Base-by-base conservation (phyloP, 2,329 filamentous ascomycete species). In the Aspergillus sp. region DNA sequence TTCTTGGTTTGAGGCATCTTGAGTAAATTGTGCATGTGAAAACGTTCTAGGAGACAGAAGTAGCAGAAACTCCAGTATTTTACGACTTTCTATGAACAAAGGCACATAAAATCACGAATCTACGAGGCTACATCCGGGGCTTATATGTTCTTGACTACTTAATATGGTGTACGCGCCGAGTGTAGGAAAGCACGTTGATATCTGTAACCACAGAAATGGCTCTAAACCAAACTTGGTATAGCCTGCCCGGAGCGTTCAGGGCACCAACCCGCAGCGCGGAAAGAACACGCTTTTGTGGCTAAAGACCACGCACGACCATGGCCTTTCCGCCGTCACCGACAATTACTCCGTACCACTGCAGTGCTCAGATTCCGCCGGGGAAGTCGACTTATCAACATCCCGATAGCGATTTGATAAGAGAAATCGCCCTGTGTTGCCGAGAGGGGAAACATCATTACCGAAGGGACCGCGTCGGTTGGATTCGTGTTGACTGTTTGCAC, bases 271-370 rank as follows among this genome's bases (percentile, higher is more conserved):
- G 20, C 42, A 44, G 42, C 42, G 42, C 42, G 42, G 42, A 44
- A 44, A 44, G 42, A 44, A 2, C 10, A 20, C 41, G 41, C 41
- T 44, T 44, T 11, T 44, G 41, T 21, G 19, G 3, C 41, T 21
- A 34, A 34, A 34, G 32, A 34, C 32, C 32, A 44, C 42, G 42
- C 21, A 44, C 42, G 23, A 44, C 42, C 42, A 29, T 44, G 20
- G 42, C 16, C 42, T 44, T 44, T 29, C 42, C 42, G 42, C 42
- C 21, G 42, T 44, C 42, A 44, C 20, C 42, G 42, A 44, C 42
- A 44, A 44, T 44, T 44, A 44, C 42, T 44, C 42, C 42, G 42
- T 44, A 21, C 31, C n/a, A n/a, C n/a, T n/a, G n/a, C n/a, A n/a
- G n/a, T 38, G 16, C 32, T 23, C 4, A 23, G 25, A 29, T 29